A percentile compares a stretch with the other conserved stretches of the same genome.
These are phyloP conservation scores for Tolypocladium ophioglossoides DNA, from an alignment of 2,329 filamentous ascomycete species.

Conservation along the genomic window DNA sequence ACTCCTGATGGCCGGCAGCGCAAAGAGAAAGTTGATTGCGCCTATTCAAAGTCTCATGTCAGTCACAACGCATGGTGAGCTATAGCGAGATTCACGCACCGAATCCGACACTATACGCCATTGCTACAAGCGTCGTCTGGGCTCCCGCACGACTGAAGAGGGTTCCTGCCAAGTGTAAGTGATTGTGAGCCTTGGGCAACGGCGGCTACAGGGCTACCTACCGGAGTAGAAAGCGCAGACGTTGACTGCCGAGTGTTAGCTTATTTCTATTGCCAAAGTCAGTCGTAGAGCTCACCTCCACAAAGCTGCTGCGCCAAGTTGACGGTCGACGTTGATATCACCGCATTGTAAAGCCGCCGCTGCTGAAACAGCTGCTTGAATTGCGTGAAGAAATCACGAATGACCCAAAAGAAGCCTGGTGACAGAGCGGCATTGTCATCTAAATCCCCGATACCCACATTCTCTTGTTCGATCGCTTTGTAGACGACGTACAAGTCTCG, in stretches of 20 bases:
- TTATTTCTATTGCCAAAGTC: neutral
- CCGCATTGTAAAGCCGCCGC: conserved; percentile 18
- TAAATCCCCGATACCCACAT: conserved; percentile 11
- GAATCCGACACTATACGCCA: conserved; percentile 20
- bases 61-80: neutral
- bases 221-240: conserved; percentile 35
- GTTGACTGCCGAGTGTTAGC: conserved; percentile 17
- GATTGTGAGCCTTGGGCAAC: neutral
- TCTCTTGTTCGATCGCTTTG: conserved; percentile 19
- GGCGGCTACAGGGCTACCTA: conserved; percentile 5
- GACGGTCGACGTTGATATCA: conserved; percentile 19
- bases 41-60: conserved; percentile 7
- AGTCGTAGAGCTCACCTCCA: conserved; percentile 11
- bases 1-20: conserved; percentile 24
- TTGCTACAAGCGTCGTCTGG: conserved; percentile 8
- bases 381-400: conserved; percentile 16
- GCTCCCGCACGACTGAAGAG: conserved; percentile 13
- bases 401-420: conserved; percentile 16
- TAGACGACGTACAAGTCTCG: conserved; percentile 30
- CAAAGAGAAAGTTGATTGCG: conserved; percentile 30
- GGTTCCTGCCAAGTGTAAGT: conserved; percentile 9
- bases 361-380: conserved; percentile 16
- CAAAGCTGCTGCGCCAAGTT: conserved; percentile 22
- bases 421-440: conserved; percentile 11
- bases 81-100: conserved; percentile 10